Evolutionary conservation across 768 basidiomycete species (phyloP).

Genomic region (Pisolithus microcarpus): DNA sequence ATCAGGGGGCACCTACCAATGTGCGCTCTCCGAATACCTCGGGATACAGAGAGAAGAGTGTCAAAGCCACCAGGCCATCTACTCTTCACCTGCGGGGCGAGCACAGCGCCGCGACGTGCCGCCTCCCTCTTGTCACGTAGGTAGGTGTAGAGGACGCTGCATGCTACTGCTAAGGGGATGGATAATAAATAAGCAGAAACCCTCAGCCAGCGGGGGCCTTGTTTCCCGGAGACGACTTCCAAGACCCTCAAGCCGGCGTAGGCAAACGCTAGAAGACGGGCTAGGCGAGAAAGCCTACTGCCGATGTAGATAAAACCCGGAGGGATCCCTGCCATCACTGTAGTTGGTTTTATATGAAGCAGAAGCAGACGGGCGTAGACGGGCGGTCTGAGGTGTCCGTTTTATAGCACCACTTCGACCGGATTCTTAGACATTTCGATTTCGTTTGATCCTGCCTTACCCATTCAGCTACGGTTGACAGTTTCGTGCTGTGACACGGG

Average conservation of each 20-base stretch:
- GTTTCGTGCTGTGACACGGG: too few species aligned
- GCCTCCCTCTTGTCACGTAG: constrained; percentile 32
- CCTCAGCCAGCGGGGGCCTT: constrained; percentile 12
- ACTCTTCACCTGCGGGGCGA: constrained; percentile 29
- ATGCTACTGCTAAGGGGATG: constrained; percentile 16
- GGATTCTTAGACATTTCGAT: too few species aligned
- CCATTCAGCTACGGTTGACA: too few species aligned
- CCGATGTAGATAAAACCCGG: constrained; percentile 26
- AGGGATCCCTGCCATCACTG: constrained; percentile 23
- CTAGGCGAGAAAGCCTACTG: constrained; percentile 18
- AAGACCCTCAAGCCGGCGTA: constrained; percentile 11
- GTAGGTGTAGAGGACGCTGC: constrained; percentile 34
- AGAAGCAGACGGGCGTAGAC: too few species aligned
- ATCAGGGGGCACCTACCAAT: constrained; percentile 13
- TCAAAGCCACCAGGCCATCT: constrained; percentile 34
- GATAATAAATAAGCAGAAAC: constrained; percentile 14
- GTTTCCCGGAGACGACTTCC: constrained; percentile 2
- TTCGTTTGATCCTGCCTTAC: too few species aligned
- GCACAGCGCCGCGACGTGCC: constrained; percentile 2
- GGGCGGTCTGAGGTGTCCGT: too few species aligned
- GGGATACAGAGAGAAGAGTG: constrained; percentile 16
- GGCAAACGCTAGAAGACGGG: constrained; percentile 11
- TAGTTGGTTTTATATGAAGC: not conserved
- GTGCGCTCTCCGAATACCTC: constrained; percentile 21
- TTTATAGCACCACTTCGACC: too few species aligned